Base-by-base conservation (phyloP, 2,329 filamentous ascomycete genomes). In the Aspergillus thermomutatus region DNA sequence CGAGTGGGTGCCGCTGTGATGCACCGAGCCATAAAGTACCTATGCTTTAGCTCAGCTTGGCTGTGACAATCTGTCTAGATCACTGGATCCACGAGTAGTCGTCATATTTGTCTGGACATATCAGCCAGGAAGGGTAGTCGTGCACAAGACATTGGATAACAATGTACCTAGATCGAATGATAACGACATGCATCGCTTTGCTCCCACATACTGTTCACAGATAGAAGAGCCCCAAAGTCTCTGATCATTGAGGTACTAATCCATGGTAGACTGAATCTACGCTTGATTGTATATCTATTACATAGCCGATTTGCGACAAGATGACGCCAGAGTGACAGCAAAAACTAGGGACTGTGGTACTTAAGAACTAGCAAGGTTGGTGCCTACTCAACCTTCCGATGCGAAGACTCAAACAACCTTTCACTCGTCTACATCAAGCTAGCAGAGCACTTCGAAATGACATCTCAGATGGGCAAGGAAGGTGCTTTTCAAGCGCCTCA, bases 311-410 rank as follows among this genome's bases (percentile, higher is more conserved):
- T 46, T 61, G 47, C 62, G 53, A 54, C 55, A 63, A 14, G 50
- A 64, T 69, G 67, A 68, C 68, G 64, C 66, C 62, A 69, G 41
- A 53, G 60, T 64, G 64, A 66, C 23, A 50, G 5, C 31, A 17
- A 3, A 3, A 17, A 17, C 31, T 37, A 14, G 4, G 17, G 14
- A 17, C 5, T 34, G 31, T 34, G 14, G 5, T 37, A 37, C 17
- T 17, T 37, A 37, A 37, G 14, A 17, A 17, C 14, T 37, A 14
- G 31, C 31, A 37, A 17, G 6, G 5, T 14, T 17, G 31, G 31
- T 34, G 31, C 14, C 14, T 26, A 50, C n/a, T 14, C 43, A 45
- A 25, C 21, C 19, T 23, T 25, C 5, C 2, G 6, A 49, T 37
- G 40, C 14, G 23, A 25, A n/a, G 23, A n/a, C 10, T 23, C 17